phyloP scores from a whole-genome alignment of 352 stramenopile species.

The Globisporangium nagaii region DNA sequence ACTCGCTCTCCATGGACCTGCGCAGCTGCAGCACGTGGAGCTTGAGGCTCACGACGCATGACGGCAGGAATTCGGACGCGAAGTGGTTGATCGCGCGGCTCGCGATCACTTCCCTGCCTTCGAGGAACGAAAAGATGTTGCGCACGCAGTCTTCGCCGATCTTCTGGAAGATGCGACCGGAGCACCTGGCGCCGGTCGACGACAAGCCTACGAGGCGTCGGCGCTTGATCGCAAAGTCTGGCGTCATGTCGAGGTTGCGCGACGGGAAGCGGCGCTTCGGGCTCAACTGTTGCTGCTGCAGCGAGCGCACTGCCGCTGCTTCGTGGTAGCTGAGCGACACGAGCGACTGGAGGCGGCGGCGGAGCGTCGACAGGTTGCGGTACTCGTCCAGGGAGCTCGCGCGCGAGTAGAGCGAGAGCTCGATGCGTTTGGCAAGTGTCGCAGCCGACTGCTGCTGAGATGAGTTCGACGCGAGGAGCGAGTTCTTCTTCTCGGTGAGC shows the following conservation, averaged over 20 bases:
- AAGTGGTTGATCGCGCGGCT: conserved; percentile 45
- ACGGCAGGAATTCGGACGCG: conserved; percentile 40
- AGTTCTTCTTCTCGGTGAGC: conserved; percentile 35
- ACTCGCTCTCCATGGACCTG: conserved; percentile 15
- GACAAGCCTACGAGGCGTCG: conserved; percentile 18
- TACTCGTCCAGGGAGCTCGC: conserved; percentile 65
- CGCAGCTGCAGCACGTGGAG: conserved; percentile 39
- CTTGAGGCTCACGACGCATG: conserved; percentile 39
- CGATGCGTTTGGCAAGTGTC: conserved; percentile 61
- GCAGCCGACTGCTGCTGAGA: conserved; percentile 8
- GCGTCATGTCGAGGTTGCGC: conserved; percentile 12
- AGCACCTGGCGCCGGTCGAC: background rate
- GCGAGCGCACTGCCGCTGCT: conserved; percentile 21
- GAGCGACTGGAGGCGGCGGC: conserved; percentile 62
- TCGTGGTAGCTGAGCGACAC: conserved; percentile 67
- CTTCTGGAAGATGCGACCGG: conserved; percentile 14
- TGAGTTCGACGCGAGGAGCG: background rate
- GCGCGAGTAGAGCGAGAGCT: conserved; percentile 66
- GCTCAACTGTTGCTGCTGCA: conserved; percentile 1
- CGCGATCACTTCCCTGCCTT: conserved; percentile 49
- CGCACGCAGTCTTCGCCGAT: conserved; percentile 50
- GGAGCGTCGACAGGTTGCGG: conserved; percentile 59
- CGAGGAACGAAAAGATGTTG: conserved; percentile 51
- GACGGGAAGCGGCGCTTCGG: conserved; percentile 23
- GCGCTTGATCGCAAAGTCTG: conserved; percentile 29